Evolutionary conservation across 768 basidiomycete genomes (phyloP).

Genomic region (Coprinopsis cinerea): DNA sequence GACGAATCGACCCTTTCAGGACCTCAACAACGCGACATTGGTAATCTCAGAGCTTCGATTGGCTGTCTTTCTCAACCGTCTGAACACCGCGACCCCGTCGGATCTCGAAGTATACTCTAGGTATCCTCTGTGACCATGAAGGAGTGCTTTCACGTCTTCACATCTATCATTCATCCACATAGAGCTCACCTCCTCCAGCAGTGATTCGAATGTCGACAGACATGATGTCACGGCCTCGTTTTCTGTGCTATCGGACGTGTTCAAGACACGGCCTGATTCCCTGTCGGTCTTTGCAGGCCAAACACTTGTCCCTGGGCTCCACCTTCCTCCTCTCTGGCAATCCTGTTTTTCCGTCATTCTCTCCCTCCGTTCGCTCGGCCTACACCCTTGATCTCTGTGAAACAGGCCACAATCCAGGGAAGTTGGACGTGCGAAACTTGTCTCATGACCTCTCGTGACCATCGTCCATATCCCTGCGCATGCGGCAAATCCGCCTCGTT

Average conservation of each 20-base stretch:
- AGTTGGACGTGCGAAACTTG: too few species aligned
- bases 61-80: too few species aligned
- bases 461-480: neutral
- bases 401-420: too few species aligned
- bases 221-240: too few species aligned
- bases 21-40: neutral
- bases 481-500: neutral
- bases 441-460: neutral
- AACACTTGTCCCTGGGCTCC: neutral
- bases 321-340: neutral
- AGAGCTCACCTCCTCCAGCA: too few species aligned
- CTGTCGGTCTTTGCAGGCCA: neutral
- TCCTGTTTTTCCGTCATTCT: neutral
- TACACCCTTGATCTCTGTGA: neutral
- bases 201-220: too few species aligned
- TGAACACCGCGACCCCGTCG: too few species aligned
- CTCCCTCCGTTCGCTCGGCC: neutral
- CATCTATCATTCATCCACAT: too few species aligned
- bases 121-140: too few species aligned
- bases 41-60: neutral
- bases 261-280: neutral
- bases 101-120: too few species aligned
- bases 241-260: too few species aligned
- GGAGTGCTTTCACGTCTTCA: too few species aligned
- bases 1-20: neutral